Percentiles rank a stretch among this genome's conserved stretches.
Evolutionary conservation across 495 filamentous ascomycete genomes (phyloP).

Genomic region (Talaromyces liani): DNA sequence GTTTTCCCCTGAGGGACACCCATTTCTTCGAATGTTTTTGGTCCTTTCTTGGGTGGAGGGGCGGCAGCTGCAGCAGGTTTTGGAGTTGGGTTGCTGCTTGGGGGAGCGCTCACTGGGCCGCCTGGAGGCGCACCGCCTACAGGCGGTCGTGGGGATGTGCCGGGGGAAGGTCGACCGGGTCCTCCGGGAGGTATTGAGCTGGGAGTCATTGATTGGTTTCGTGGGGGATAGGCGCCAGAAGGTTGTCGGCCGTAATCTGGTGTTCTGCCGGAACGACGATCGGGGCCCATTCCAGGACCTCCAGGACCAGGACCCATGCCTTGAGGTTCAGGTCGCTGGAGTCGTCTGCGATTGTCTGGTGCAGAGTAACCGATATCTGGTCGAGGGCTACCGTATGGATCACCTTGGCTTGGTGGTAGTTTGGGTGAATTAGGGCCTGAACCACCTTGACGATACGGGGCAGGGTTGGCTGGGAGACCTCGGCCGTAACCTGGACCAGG

Average conservation of each 20-base stretch:
- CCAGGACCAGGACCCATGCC: constrained; percentile 21
- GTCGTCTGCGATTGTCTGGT: constrained; percentile 32
- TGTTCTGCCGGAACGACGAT: constrained; percentile 24
- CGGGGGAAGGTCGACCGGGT: constrained; percentile 2
- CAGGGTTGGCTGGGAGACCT: constrained; percentile 28
- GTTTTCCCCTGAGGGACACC: constrained; percentile 75
- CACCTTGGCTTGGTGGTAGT: constrained; percentile 23
- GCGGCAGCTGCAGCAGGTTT: constrained; percentile 18
- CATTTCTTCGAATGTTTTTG: constrained; percentile 98
- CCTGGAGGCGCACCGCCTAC: constrained; percentile 1
- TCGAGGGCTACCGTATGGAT: constrained; percentile 27
- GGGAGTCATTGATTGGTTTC: constrained; percentile 4
- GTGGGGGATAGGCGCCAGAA: background rate
- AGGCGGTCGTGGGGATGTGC: constrained; percentile 23
- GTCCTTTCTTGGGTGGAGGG: constrained; percentile 65
- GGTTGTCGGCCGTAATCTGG: background rate
- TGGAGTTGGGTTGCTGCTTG: constrained; percentile 22
- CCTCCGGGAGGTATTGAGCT: background rate
- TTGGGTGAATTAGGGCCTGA: constrained; percentile 25
- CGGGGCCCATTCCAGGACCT: constrained; percentile 20
- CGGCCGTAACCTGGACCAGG: constrained; percentile 14
- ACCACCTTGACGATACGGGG: constrained; percentile 31
- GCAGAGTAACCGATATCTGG: constrained; percentile 50
- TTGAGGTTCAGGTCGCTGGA: constrained; percentile 18
- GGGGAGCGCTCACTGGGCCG: constrained; percentile 17